phyloP scores from a whole-genome alignment of 495 filamentous ascomycete species.

The Xylaria flabelliformis region DNA sequence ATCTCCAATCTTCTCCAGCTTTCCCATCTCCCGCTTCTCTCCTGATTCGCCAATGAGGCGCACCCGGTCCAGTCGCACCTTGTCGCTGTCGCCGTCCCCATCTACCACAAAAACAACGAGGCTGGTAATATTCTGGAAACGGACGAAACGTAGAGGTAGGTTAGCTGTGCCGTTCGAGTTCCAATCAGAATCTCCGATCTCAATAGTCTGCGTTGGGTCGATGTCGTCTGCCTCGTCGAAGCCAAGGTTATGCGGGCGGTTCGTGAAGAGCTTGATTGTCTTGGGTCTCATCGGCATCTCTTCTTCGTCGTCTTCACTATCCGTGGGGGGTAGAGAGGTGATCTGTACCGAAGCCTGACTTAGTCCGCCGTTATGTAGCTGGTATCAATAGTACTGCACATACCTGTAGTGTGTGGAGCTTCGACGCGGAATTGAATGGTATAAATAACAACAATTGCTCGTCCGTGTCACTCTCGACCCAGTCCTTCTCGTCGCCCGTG shows the following conservation, averaged over 20 bases:
- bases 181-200: constrained; percentile 79
- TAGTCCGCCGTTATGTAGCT: constrained; percentile 31
- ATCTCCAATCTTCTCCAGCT: constrained; percentile 93
- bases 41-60: constrained; percentile 90
- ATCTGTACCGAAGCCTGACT: constrained; percentile 56
- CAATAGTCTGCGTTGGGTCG: constrained; percentile 75
- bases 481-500: constrained; percentile 66
- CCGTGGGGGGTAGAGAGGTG: constrained; percentile 73
- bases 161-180: constrained; percentile 87
- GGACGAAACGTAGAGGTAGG: constrained; percentile 86
- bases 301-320: constrained; percentile 64
- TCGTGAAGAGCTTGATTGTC: constrained; percentile 82
- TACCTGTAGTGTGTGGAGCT: constrained; percentile 83
- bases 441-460: constrained; percentile 95
- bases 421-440: constrained; percentile 86
- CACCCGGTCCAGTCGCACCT: constrained; percentile 83
- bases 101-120: constrained; percentile 89
- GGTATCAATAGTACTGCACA: constrained; percentile 2
- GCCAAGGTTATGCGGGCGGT: constrained; percentile 84
- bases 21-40: constrained; percentile 89
- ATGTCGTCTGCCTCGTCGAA: constrained; percentile 96
- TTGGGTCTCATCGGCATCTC: constrained; percentile 85
- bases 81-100: constrained; percentile 84
- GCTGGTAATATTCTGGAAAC: constrained; percentile 91
- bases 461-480: constrained; percentile 99